Base-by-base conservation (phyloP, 2,329 filamentous ascomycete genomes). In the Colletotrichum simmondsii region DNA sequence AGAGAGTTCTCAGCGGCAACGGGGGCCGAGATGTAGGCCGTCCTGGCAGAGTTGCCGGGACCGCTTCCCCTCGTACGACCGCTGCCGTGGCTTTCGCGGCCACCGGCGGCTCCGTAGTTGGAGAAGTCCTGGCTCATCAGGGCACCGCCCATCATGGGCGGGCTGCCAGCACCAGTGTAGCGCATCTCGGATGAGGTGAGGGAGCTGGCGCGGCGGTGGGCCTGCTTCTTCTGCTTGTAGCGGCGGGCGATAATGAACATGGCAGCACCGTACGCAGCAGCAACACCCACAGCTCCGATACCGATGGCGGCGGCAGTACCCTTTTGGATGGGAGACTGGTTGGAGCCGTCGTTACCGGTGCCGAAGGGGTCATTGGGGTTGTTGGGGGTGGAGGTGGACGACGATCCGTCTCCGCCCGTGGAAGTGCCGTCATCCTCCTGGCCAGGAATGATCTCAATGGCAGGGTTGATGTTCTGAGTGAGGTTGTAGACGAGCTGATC, bases 1-100 rank as follows among this genome's bases (percentile, higher is more conserved):
- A 98, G 90, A 64, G 95, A 97, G 88, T 98, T 98, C 86, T 97
- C 95, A 4, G 95, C 93, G 82, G 95, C 95, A 75, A 98, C 93
- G 4, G 95, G 95, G 42, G 94, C 94, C 74, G 94, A 97, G 81
- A 98, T 98, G 83, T 92, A 87, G 56, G 88, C 87, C 4, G 88
- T 90, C 60, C 89, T 86, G 26, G 83, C 88, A 52, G 88, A 90
- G 81, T 86, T 86, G 77, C 84, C 84, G 81, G 84, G 86, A 65
- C 85, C 87, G 77, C 87, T 87, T 70, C 85, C 83, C 64, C 85
- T 86, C 10, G 70, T 72, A 7, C 56, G 66, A 73, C 93, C 93
- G 80, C 93, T 95, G 76, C 88, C 90, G 67, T 92, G 90, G 77
- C 90, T 92, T 81, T 91, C 87, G 68, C 84, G 85, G 28, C 83